Conservation (phyloP, 495 filamentous ascomycete genomes). For the Ramalina intermedia region DNA sequence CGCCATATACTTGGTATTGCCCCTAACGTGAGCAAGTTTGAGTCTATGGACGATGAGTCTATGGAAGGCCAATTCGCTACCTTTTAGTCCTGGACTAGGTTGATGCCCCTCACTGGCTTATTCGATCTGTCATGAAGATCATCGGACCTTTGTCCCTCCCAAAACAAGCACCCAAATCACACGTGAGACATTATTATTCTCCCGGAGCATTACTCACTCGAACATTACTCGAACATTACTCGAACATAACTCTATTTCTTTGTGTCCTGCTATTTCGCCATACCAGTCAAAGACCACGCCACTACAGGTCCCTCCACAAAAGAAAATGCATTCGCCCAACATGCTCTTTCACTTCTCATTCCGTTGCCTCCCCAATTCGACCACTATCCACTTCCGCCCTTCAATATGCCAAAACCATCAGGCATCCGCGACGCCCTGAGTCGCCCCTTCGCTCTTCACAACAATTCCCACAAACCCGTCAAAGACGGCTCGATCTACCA, state of each 20-base stretch:
- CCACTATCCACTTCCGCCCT: not conserved
- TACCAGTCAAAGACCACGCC: not conserved
- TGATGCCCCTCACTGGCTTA: too few species aligned
- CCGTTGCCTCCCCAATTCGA: constrained; percentile 4
- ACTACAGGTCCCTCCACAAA: not conserved
- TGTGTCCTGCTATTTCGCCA: not conserved
- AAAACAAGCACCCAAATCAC: too few species aligned
- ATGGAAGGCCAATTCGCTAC: too few species aligned
- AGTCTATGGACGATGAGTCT: too few species aligned
- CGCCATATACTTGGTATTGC: too few species aligned
- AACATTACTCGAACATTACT: constrained; percentile 1
- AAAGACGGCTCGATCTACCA: constrained; percentile 25
- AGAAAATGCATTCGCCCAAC: not conserved
- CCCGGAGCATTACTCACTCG: not conserved
- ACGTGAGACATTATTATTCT: too few species aligned
- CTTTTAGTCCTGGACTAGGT: too few species aligned
- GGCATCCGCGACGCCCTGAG: constrained; percentile 4
- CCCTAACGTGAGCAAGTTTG: too few species aligned
- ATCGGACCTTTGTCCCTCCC: too few species aligned
- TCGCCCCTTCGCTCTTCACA: constrained; percentile 2
- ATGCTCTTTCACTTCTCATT: not conserved
- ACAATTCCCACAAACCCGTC: not conserved
- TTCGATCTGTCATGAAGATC: too few species aligned
- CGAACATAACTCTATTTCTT: not conserved
- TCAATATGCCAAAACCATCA: constrained; percentile 8